These are phyloP conservation scores for Musa schizocarpa DNA, from an alignment of 176 grass and related monocot genomes.

Conservation along the genomic window DNA sequence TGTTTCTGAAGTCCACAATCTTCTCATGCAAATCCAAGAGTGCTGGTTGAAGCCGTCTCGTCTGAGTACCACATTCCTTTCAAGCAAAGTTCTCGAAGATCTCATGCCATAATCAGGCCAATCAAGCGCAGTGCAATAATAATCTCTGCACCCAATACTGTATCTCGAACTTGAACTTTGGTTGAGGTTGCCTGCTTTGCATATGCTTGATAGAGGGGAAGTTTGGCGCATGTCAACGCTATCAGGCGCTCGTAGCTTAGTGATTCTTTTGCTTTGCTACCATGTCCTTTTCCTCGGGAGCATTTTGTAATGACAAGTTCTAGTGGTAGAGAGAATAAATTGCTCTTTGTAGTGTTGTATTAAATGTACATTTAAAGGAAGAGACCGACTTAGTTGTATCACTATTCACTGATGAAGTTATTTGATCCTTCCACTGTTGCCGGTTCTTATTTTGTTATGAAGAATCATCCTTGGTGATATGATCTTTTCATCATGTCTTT, in stretches of 20 bases:
- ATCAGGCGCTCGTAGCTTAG: neutral
- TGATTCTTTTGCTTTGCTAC: constrained; percentile 11
- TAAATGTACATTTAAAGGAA: neutral
- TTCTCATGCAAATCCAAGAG: neutral
- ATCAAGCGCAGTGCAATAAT: neutral
- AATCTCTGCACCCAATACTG: neutral
- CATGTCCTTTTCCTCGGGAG: neutral
- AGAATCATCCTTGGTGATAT: too few species aligned
- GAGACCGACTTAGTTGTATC: neutral
- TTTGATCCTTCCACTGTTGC: too few species aligned
- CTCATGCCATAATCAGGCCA: neutral
- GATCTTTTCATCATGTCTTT: too few species aligned
- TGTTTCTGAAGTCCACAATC: neutral
- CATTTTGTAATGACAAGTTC: neutral
- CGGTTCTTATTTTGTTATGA: too few species aligned
- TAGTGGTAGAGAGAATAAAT: neutral
- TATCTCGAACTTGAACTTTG: too few species aligned
- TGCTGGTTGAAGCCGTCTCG: neutral
- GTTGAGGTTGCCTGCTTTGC: neutral
- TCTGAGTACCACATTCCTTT: too few species aligned
- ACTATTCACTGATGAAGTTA: too few species aligned
- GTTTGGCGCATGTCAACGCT: neutral
- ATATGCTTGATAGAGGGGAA: constrained; percentile 5
- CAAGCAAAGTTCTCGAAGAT: neutral
- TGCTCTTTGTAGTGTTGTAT: neutral